These are phyloP conservation scores for Xylariaceae sp. DNA, from an alignment of 2,329 filamentous ascomycete species.

Conservation along the genomic window DNA sequence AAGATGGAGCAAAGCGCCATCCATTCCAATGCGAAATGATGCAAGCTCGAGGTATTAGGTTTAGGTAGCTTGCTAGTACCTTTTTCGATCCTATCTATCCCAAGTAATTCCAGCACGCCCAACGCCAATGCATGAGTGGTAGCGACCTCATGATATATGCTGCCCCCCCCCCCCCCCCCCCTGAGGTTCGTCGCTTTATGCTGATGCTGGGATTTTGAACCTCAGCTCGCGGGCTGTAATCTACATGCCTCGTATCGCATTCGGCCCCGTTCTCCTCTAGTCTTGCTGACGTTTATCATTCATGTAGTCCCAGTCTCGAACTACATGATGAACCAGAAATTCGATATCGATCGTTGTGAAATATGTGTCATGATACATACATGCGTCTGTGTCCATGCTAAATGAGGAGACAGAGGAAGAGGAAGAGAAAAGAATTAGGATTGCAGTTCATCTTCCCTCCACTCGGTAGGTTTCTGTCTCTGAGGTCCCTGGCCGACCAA, in stretches of 20 bases:
- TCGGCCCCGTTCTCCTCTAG: conserved; percentile 1
- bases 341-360: not conserved
- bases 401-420: no score
- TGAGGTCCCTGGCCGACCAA: conserved; percentile 54
- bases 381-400: not conserved
- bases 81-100: no score
- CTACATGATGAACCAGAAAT: not conserved
- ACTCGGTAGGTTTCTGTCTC: conserved; percentile 47
- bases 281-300: not conserved
- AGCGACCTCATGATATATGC: not conserved
- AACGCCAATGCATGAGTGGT: conserved; percentile 3
- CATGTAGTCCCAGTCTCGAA: not conserved
- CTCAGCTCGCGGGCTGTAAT: not conserved
- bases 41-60: not conserved
- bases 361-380: conserved; percentile 1
- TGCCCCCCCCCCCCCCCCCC: no score
- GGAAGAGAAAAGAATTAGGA: conserved; percentile 48
- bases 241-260: not conserved
- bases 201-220: not conserved
- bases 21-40: no score
- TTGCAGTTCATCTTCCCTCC: conserved; percentile 75
- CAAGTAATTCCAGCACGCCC: not conserved
- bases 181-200: no score
- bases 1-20: no score
- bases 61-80: not conserved